A percentile compares a stretch with the other conserved stretches of the same genome.
phyloP scores from a whole-genome alignment of 176 grass and related monocot species.

The Guadua angustifolia region DNA sequence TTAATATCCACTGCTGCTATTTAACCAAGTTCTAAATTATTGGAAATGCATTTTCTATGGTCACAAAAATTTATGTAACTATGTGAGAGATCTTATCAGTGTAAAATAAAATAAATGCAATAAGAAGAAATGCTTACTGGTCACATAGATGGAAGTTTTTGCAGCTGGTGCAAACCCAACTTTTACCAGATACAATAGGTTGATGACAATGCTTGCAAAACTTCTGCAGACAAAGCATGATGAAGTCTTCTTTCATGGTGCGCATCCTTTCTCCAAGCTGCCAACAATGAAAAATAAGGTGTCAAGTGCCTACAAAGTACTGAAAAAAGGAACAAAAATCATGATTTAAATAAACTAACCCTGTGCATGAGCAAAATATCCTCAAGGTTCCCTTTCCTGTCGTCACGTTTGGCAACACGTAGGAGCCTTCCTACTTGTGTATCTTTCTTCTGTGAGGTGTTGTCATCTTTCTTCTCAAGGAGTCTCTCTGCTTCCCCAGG shows the following conservation, averaged over 20 bases:
- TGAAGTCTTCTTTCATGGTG: slow-evolving; percentile 89
- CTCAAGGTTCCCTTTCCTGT: slow-evolving; percentile 66
- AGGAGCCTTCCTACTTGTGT: slow-evolving; percentile 68
- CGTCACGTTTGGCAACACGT: slow-evolving; percentile 77
- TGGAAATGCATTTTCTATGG: background rate
- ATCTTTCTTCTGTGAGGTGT: slow-evolving; percentile 56
- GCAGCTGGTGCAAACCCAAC: slow-evolving; percentile 79
- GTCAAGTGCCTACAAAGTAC: slow-evolving; percentile 10
- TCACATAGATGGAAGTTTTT: slow-evolving; percentile 92
- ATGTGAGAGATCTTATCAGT: background rate
- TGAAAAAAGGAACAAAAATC: background rate
- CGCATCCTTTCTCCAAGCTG: slow-evolving; percentile 90
- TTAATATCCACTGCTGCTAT: background rate
- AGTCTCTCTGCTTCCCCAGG: slow-evolving; percentile 85
- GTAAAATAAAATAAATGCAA: slow-evolving; percentile 35
- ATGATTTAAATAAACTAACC: slow-evolving; percentile 49
- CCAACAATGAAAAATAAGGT: slow-evolving; percentile 34
- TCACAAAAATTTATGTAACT: background rate
- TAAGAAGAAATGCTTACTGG: slow-evolving; percentile 60
- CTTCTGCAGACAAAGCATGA: slow-evolving; percentile 83
- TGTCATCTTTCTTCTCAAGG: slow-evolving; percentile 73
- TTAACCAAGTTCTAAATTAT: slow-evolving; percentile 8
- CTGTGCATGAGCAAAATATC: slow-evolving; percentile 80
- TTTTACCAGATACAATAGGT: slow-evolving; percentile 65
- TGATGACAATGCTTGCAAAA: slow-evolving; percentile 84